Evolutionary conservation across 257 asterid species (phyloP), one percentile per base, ranked within the genome.

Genomic region (Salvia miltiorrhiza): DNA sequence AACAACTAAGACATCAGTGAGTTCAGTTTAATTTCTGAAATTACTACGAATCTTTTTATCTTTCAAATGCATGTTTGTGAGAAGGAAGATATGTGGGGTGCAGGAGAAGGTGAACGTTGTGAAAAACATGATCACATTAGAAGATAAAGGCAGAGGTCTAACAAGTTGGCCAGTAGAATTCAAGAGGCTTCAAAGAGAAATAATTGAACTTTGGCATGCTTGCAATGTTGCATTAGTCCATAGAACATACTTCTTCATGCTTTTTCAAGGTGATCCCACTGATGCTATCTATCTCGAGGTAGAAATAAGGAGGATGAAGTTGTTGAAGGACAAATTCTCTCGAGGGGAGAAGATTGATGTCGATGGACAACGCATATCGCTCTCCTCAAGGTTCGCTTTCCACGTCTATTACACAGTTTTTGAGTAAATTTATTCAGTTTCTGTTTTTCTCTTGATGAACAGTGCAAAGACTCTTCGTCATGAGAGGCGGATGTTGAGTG

Each of bases 261-360:
- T 89, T 14, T 91, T 91, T 70, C 93, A 82, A 83, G 97, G 99
- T 4, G 97, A 89, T 72, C 87, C 95, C 13, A 74, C 88, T 14
- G 97, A 94, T 39, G 92, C 99, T 48, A 79, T 91, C 59, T 94
- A 91, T 81, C 77, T 94, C 77, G 90, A 89, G 86, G 95, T 94
- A 4, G 99, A 94, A 71, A 56, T 85, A 41, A 86, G 97, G 75
- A 89, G 93, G 80, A 82, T 88, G 83, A 77, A 73, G 57, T 79
- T 76, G 76, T 87, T 94, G 76, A 87, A 84, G 78, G 86, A 85
- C 17, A 83, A 83, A 72, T 87, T 86, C 65, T 61, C 90, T n/a
- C 78, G 75, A 11, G 93, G 95, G 58, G 90, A 83, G 56, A 85
- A 86, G 76, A 78, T 93, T 16, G 49, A 70, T 12, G 77, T 86